A percentile compares a stretch with the other conserved stretches of the same genome.
phyloP scores from a whole-genome alignment of 2,329 filamentous ascomycete species.

The Periconia sp. region DNA sequence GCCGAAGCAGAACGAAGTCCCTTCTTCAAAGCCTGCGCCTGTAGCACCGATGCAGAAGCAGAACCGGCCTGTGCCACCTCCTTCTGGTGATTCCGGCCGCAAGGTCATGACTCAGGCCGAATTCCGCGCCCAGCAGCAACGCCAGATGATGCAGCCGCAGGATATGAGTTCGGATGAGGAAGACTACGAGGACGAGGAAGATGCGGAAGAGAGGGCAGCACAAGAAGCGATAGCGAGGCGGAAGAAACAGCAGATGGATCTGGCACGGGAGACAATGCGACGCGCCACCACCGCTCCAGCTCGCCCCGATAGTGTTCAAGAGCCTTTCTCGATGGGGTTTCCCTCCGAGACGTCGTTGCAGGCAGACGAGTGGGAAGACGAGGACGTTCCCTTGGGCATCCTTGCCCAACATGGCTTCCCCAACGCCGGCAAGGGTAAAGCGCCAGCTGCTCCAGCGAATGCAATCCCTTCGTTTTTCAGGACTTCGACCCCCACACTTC shows the following conservation, averaged over 20 bases:
- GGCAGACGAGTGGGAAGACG: slow-evolving; percentile 46
- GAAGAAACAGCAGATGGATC: slow-evolving; percentile 41
- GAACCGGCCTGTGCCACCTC: slow-evolving; percentile 15
- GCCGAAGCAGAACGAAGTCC: slow-evolving; percentile 11
- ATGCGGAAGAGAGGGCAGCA: slow-evolving; percentile 38
- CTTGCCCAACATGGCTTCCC: slow-evolving; percentile 46
- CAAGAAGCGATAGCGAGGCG: slow-evolving; percentile 40
- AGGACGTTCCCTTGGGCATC: slow-evolving; percentile 47
- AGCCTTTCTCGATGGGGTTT: slow-evolving; percentile 33
- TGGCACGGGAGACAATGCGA: slow-evolving; percentile 41
- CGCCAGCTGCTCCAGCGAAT: slow-evolving; percentile 36
- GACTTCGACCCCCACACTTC: slow-evolving; percentile 11
- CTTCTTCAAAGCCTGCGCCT: slow-evolving; percentile 14
- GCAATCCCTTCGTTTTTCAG: slow-evolving; percentile 40
- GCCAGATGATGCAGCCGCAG: slow-evolving; percentile 30
- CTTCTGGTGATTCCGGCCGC: slow-evolving; percentile 17
- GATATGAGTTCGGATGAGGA: slow-evolving; percentile 40
- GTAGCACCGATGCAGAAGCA: slow-evolving; percentile 15
- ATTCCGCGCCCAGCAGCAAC: slow-evolving; percentile 38
- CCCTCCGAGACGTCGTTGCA: slow-evolving; percentile 43
- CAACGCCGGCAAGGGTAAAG: slow-evolving; percentile 28
- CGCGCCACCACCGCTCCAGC: slow-evolving; percentile 39
- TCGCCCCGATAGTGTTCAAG: slow-evolving; percentile 25
- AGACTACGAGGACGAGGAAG: slow-evolving; percentile 47
- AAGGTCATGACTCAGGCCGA: slow-evolving; percentile 44